Evolutionary conservation across 208 protist species (phyloP).

Genomic region (Tritrichomonas foetus): DNA sequence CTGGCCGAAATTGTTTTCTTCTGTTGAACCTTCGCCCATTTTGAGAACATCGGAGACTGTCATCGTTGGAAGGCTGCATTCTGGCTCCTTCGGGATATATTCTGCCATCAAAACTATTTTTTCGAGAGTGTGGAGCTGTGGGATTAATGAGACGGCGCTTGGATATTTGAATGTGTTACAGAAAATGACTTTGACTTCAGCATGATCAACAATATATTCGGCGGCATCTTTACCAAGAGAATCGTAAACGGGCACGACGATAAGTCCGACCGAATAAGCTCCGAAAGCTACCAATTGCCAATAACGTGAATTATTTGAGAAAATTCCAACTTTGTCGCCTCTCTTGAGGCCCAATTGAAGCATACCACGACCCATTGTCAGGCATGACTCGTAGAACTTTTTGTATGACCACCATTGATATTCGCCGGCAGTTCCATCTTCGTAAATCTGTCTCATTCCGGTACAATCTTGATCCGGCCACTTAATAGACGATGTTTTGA

Average conservation of each 20-base stretch:
- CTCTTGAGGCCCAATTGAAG: neutral
- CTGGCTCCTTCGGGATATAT: neutral
- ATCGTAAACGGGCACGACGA: slow-evolving; percentile 42
- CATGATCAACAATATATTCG: slow-evolving; percentile 46
- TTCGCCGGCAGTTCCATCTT: neutral
- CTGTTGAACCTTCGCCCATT: neutral
- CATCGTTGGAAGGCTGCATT: neutral
- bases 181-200: slow-evolving; percentile 43
- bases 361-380: neutral
- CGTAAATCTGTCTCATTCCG: neutral
- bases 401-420: neutral
- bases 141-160: neutral
- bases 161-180: neutral
- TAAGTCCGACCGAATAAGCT: neutral
- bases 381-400: neutral
- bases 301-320: neutral
- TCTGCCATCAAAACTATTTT: neutral
- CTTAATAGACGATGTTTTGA: neutral
- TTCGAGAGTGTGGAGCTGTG: neutral
- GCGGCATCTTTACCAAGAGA: slow-evolving; percentile 43
- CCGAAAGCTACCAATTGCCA: neutral
- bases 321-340: slow-evolving; percentile 30
- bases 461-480: neutral
- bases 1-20: neutral
- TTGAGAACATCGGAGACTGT: neutral